Conservation (phyloP, 805 yeast species). For the Kuraishia hungarica region DNA sequence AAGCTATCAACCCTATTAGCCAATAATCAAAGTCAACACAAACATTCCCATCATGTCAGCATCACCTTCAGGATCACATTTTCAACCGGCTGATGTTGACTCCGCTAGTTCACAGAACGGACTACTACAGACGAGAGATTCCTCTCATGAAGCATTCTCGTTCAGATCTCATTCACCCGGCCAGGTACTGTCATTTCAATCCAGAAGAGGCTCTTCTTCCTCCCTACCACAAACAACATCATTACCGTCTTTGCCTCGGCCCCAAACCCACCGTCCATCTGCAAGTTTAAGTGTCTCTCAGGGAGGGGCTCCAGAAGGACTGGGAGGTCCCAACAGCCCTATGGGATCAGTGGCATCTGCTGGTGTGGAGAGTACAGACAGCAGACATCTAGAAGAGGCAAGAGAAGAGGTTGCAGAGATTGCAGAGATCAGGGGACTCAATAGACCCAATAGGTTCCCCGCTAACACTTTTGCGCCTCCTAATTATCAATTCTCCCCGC, state of each 20-base stretch:
- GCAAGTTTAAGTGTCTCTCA: not conserved
- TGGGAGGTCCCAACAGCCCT: not conserved
- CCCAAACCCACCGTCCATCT: not conserved
- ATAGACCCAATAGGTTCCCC: not conserved
- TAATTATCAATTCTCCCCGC: not conserved
- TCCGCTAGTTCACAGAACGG: not conserved
- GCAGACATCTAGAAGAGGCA: not conserved
- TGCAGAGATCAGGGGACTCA: not conserved
- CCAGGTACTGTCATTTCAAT: not conserved
- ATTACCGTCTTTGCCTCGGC: not conserved
- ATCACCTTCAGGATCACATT: not conserved
- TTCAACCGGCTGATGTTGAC: not conserved
- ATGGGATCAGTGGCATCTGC: not conserved
- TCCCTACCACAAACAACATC: not conserved
- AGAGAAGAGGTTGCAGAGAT: not conserved
- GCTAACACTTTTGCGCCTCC: not conserved
- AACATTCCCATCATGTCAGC: not conserved
- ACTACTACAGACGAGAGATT: not conserved
- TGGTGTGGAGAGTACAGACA: not conserved
- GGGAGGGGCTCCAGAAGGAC: not conserved
- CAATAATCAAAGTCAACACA: not conserved
- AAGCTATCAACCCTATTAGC: too few species aligned
- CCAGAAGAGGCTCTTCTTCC: not conserved
- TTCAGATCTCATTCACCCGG: not conserved
- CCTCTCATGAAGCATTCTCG: not conserved